Base-by-base conservation (phyloP, 352 stramenopile genomes). In the Thalassiosira mediterranea region DNA sequence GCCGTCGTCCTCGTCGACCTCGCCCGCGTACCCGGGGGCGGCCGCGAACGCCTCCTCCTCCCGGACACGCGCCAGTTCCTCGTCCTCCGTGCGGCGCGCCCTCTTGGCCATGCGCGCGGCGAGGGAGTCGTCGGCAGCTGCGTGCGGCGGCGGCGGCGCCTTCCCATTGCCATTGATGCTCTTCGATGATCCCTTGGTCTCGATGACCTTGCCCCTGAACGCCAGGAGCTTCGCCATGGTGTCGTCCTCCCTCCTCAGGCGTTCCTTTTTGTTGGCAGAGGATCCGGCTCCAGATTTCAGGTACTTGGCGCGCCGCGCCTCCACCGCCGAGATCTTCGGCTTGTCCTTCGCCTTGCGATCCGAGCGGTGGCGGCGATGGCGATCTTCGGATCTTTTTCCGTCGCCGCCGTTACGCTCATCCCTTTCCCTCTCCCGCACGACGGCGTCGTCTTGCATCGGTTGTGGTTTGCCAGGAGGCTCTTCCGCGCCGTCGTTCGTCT, bases 241-340 rank as follows among this genome's bases (percentile, higher is more conserved):
- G 34, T 89, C 81, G 38, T 87, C 75, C 75, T 89, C 83, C 64
- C 86, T 48, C 48, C 58, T 65, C 2, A 66, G 26, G 21, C 59
- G 57, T 44, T 71, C 57, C 37, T 76, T 80, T 34, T 83, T 76
- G 34, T 58, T 82, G 17, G 54, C 61, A 3, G 44, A 70, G 2
- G 63, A 72, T 28, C 34, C 52, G 13, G 11, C 53, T 40, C 56
- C 46, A 51, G 75, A 79, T 17, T 67, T 72, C 26, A 81, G 51
- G 59, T 90, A 91, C 53, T 88, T 90, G 28, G 74, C 71, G 25
- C 78, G 54, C n/a, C 81, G 64, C 25, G 76, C 74, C 67, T 90
- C 86, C 25, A 91, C 71, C 40, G 66, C 40, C 56, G 75, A 80
- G 10, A 79, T 64, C 25, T 74, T 65, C 25, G 23, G n/a, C n/a